Base-by-base conservation (phyloP, 2,329 filamentous ascomycete genomes). In the Botrytis medusae region DNA sequence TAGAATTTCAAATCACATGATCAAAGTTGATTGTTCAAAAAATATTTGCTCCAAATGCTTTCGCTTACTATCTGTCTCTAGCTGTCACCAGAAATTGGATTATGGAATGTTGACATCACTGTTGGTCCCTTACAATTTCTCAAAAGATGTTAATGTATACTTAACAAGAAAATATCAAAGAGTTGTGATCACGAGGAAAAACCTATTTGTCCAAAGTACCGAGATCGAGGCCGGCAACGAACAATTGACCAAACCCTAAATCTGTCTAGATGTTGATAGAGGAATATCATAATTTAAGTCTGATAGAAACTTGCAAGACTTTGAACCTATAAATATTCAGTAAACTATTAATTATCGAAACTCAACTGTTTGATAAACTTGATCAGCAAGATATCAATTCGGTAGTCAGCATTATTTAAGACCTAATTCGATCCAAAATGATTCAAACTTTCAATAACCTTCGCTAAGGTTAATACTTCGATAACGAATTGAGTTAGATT, bases 1-100 rank as follows among this genome's bases (percentile, higher is more conserved):
- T 40, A 10, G 51, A 67, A 29, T 40, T 67, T 67, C 16, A 40
- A 10, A 25, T 67, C 64, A 67, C 64, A 48, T 67, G 64, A 67
- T n/a, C 25, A 6, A 51, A 25, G 1, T n/a, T n/a, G n/a, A n/a
- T n/a, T n/a, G n/a, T n/a, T n/a, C n/a, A n/a, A n/a, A n/a, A n/a
- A n/a, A n/a, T n/a, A n/a, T n/a, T n/a, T 51, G 48, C 48, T 51
- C 48, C 10, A 51, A 51, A n/a, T 51, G 25, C 48, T n/a, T 51
- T 51, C 48, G 48, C 48, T 51, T 51, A 51, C 48, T 51, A 51
- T n/a, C 48, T 51, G n/a, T n/a, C 48, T 51, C 22, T n/a, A n/a
- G 25, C 48, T 54, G 48, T 54, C 25, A n/a, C 5, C 5, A n/a
- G 25, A 54, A n/a, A n/a, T 16, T 16, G 5, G 10, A n/a, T 54